Conservation (phyloP, 257 asterid genomes). For the Eustoma russellianum region DNA sequence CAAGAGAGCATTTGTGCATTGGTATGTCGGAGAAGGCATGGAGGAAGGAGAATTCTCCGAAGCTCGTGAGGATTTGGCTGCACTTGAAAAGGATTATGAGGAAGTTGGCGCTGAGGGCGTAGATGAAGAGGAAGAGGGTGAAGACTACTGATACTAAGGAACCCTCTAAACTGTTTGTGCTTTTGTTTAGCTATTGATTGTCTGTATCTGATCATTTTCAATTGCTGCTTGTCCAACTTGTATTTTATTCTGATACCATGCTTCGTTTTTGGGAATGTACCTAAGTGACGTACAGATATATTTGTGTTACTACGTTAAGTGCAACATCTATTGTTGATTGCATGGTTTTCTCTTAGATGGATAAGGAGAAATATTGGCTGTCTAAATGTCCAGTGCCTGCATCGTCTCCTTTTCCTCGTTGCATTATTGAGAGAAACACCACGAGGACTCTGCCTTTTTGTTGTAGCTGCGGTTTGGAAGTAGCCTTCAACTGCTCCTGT, state of each 20-base stretch:
- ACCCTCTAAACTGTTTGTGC: conserved; percentile 8
- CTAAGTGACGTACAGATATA: neutral
- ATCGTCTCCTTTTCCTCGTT: too few relatives aligned
- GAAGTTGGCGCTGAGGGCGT: conserved; percentile 89
- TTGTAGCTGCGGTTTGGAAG: too few relatives aligned
- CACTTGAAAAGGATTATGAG: conserved; percentile 76
- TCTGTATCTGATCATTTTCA: conserved; percentile 14
- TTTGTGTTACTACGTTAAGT: too few relatives aligned
- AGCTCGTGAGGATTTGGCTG: conserved; percentile 91
- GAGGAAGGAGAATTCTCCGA: conserved; percentile 93
- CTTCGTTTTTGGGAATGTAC: neutral
- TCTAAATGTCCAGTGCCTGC: too few relatives aligned
- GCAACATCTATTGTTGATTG: too few relatives aligned
- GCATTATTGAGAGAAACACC: too few relatives aligned
- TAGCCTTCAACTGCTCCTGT: too few relatives aligned
- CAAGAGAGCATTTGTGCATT: conserved; percentile 87
- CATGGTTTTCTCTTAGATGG: too few relatives aligned
- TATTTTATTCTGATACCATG: conserved; percentile 7
- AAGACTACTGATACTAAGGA: conserved; percentile 36
- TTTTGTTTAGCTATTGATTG: conserved; percentile 1
- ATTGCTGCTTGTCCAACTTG: conserved; percentile 8
- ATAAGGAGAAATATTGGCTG: too few relatives aligned
- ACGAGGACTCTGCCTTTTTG: too few relatives aligned
- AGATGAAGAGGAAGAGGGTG: conserved; percentile 69
- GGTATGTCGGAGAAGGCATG: conserved; percentile 97